Evolutionary conservation across 2,329 filamentous ascomycete species (phyloP).

Genomic region (Purpureocillium lavendulum): DNA sequence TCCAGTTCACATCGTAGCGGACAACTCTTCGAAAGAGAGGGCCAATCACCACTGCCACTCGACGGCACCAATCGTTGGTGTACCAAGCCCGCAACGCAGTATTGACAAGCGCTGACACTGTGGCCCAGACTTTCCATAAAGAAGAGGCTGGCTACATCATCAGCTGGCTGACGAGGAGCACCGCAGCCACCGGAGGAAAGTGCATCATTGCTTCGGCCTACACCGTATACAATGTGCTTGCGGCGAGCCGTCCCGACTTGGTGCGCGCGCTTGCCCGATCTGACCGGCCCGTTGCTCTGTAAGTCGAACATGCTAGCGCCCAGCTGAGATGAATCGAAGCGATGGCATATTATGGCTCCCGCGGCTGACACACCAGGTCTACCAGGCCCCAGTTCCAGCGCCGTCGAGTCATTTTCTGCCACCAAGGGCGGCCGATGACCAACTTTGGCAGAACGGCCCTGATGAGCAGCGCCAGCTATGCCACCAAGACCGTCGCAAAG

Average conservation of each 20-base stretch:
- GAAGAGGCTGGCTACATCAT: conserved; percentile 61
- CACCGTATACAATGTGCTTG: conserved; percentile 61
- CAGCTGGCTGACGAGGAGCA: conserved; percentile 53
- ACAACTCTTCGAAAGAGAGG: conserved; percentile 39
- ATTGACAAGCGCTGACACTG: conserved; percentile 15
- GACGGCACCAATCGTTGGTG: conserved; percentile 44
- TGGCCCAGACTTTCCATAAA: conserved; percentile 55
- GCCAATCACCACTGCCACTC: conserved; percentile 51
- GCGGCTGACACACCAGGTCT: conserved; percentile 2
- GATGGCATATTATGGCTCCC: no score
- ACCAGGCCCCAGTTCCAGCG: conserved; percentile 47
- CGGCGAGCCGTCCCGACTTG: conserved; percentile 54
- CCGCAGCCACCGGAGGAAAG: conserved; percentile 51
- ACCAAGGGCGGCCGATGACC: conserved; percentile 42
- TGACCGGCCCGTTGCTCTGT: conserved; percentile 61
- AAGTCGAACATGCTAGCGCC: no score
- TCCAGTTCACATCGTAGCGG: conserved; percentile 50
- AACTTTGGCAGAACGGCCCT: conserved; percentile 52
- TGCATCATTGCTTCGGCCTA: conserved; percentile 60
- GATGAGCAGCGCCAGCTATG: conserved; percentile 43
- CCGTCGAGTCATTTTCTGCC: conserved; percentile 45
- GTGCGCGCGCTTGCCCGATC: conserved; percentile 52
- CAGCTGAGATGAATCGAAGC: no score
- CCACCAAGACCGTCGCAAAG: no score
- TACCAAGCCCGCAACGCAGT: background rate